A percentile compares a stretch with the other conserved stretches of the same genome.
These are phyloP conservation scores for Penicillium palitans DNA, from an alignment of 2,329 filamentous ascomycete genomes.

Conservation along the genomic window DNA sequence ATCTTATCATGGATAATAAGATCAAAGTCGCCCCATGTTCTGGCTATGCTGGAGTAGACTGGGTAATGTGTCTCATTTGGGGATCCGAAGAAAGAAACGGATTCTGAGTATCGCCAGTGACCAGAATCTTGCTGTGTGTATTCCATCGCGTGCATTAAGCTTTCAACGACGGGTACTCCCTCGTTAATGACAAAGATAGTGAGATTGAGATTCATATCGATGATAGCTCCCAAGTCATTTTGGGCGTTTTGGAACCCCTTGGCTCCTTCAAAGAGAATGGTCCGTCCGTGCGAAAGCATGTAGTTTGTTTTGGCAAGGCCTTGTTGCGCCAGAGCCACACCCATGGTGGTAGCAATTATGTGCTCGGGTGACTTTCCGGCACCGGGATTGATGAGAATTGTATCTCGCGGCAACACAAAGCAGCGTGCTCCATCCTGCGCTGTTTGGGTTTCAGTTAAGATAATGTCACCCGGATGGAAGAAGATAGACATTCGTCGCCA, in stretches of 20 bases:
- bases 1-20: neutral
- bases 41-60: neutral
- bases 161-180: neutral
- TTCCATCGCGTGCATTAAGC: neutral
- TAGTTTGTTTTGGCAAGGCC: neutral
- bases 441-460: neutral
- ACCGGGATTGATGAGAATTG: neutral
- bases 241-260: neutral
- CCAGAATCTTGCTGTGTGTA: neutral
- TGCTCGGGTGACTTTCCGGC: neutral
- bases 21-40: neutral
- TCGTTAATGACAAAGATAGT: neutral
- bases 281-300: neutral
- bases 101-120: neutral
- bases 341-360: neutral
- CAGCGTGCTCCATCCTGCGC: neutral
- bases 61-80: neutral
- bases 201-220: neutral
- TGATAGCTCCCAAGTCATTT: neutral
- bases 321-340: neutral
- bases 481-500: neutral
- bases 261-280: neutral
- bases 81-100: conserved; percentile 1
- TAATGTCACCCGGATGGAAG: neutral
- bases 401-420: neutral